A percentile compares a stretch with the other conserved stretches of the same genome.
Evolutionary conservation across 768 basidiomycete species (phyloP).

Genomic region (Boletus sp.): DNA sequence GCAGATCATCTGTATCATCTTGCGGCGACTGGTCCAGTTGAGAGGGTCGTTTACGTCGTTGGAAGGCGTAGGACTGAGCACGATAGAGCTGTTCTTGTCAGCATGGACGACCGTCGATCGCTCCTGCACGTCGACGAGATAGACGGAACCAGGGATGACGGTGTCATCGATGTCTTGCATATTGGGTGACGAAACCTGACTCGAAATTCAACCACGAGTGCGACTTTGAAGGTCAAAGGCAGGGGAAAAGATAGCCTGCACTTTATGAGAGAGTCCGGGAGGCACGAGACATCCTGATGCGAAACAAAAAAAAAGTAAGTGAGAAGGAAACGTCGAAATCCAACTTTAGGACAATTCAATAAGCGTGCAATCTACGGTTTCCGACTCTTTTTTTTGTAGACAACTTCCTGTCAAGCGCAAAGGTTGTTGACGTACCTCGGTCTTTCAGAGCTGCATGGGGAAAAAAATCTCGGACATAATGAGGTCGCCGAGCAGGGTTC

Average conservation of each 20-base stretch:
- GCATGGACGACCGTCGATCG: constrained; percentile 11
- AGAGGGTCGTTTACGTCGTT: constrained; percentile 23
- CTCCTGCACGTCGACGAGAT: constrained; percentile 22
- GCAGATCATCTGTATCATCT: constrained; percentile 11
- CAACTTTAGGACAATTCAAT: constrained; percentile 1
- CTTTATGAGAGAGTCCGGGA: not conserved
- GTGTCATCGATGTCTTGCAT: constrained; percentile 18
- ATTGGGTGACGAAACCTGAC: no score
- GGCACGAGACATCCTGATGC: not conserved
- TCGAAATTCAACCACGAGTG: not conserved
- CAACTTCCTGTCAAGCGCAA: not conserved
- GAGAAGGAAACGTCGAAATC: not conserved
- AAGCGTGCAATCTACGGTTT: not conserved
- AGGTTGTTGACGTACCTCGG: not conserved
- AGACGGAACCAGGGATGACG: constrained; percentile 23
- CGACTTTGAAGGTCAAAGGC: not conserved
- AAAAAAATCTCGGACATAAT: no score
- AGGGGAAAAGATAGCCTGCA: not conserved
- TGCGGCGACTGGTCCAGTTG: constrained; percentile 20
- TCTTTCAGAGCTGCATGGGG: not conserved
- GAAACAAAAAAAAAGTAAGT: not conserved
- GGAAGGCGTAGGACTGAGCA: constrained; percentile 26
- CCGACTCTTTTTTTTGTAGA: not conserved
- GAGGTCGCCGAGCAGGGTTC: not conserved
- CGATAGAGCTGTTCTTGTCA: constrained; percentile 13